Base-by-base conservation (phyloP, 1,284 basidiomycete species). In the Earliella scabrosa region DNA sequence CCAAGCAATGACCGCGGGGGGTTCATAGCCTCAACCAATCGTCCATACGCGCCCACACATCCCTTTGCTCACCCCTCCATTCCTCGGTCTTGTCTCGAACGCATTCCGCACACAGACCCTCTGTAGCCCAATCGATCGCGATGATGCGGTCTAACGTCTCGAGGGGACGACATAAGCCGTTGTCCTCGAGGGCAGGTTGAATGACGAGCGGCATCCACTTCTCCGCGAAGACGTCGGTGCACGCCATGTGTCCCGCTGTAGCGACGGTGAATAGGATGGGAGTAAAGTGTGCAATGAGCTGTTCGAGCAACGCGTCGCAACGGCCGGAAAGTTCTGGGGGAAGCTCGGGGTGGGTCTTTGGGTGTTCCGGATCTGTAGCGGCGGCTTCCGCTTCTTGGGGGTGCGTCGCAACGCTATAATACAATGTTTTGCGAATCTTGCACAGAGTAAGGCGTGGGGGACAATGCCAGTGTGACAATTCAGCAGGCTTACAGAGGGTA, bases 251-350 rank as follows among this genome's bases (percentile, higher is more conserved):
- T 2, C 77, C 72, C 14, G 85, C 85, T 7, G 82, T 78, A 16
- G 86, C 80, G 38, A 86, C 81, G 3, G 89, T 89, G 69, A 90
- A 90, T 2, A 91, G 73, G 40, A 85, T 75, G 1, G 89, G 86
- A 0, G 87, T 87, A 67, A 90, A 89, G 66, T 87, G 78, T 1
- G 76, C 77, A 54, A 90, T 82, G 56, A 90, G 59, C 23, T 65
- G 48, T 29, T 63, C 60, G 50, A 73, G 69, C 24, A 74, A 64
- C 21, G 58, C 58, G 45, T 71, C 66, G 57, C 69, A 73, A 23
- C 66, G 60, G 16, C 58, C 50, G 23, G 67, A 50, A 52, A 69
- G 49, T 23, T 67, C 60, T 38, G 68, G 46, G 10, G 67, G 49
- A 38, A 69, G 61, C 55, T 57, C 52, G 60, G 61, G 61, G n/a